Base-by-base conservation (phyloP, 768 basidiomycete species). In the Dentipellis fragilis region DNA sequence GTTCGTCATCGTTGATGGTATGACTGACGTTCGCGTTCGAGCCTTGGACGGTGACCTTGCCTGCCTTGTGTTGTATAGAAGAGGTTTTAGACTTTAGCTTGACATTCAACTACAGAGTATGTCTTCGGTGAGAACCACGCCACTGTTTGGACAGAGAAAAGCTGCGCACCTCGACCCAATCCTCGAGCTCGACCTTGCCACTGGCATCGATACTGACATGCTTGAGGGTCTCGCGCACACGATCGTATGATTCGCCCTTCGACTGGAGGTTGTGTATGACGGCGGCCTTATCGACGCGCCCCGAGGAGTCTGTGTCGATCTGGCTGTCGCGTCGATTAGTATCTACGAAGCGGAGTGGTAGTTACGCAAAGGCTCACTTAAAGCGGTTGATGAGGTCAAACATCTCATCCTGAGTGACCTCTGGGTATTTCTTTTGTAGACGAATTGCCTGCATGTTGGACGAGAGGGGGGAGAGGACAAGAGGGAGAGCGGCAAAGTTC, bases 1-100 rank as follows among this genome's bases (percentile, higher is more conserved):
- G 79, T 68, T 97, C 95, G 68, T 98, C 95, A 69, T 97, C 92
- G 73, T 96, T 96, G 71, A 98, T 87, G 36, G 95, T 95, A 73
- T 97, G 95, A 70, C 88, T 91, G 59, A 92, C 90, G 71, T 94
- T 96, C 52, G 90, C 88, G 63, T 91, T 96, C 3, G 93, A 92
- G 56, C 95, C 95, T 67, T 92, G 84, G 21, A 97, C 91, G 1
- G 90, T 91, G 57, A 97, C 91, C 67, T 93, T 95, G 14, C 94
- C 94, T 17, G 84, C 85, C 64, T 80, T 85, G 10, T 83, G 84
- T 8, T 78, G 57, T 57, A 58, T 54, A 54, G 71, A 62, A 68
- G 71, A 66, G 51, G 75, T 57, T 57, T 54, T 64, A 81, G 75
- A 73, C 59, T 76, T 77, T 56, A 93, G 79, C 69, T 93, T 94